Evolutionary conservation across 129 eudicot genomes (phyloP), one percentile per base, ranked within the genome.

Genomic region (Chrysanthemum seticuspe): DNA sequence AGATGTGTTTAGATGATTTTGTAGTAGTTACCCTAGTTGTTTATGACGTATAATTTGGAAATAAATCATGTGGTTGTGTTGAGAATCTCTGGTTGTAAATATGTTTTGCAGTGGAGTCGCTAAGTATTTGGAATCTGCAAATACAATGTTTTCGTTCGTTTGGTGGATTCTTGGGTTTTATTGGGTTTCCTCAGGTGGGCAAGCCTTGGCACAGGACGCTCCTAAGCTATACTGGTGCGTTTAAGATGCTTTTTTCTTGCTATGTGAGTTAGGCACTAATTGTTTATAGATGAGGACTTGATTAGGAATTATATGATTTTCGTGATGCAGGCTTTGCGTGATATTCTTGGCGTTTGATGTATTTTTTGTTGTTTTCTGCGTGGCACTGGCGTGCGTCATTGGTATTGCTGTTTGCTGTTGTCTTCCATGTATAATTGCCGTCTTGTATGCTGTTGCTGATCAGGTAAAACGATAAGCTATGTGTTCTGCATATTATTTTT

Each of bases 131-230:
- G 97, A 88, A 79, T 91, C 97, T 49, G 90, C 90, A 18, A 91
- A 91, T 70, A 88, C 97, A 5, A 84, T 88, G 92, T 88, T 88
- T 76, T 91, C 97, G 1, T 88, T 88, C 50, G 68, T 86, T 31
- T 91, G 97, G 97, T 91, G 97, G 97, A 82, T 91, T 27, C 75
- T 88, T 74, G 97, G 97, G 57, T 91, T 91, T 70, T 91, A 91
- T 73, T 91, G 97, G 97, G 86, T 91, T 55, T 87, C 86, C 0
- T 82, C 87, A 55, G 92, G 89, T 23, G 96, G 96, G 55, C 82
- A 78, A 69, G 61, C 63, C 40, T 66, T 91, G 82, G 79, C 77
- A 34, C 76, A 68, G 40, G 79, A 82, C 47, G 68, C 92, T 13
- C 97, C 97, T 50, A 81, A 68, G 62, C 89, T 91, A 29, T 91